A percentile compares a stretch with the other conserved stretches of the same genome.
Evolutionary conservation across 768 basidiomycete genomes (phyloP).

Genomic region (Hemileccinum impolitum): DNA sequence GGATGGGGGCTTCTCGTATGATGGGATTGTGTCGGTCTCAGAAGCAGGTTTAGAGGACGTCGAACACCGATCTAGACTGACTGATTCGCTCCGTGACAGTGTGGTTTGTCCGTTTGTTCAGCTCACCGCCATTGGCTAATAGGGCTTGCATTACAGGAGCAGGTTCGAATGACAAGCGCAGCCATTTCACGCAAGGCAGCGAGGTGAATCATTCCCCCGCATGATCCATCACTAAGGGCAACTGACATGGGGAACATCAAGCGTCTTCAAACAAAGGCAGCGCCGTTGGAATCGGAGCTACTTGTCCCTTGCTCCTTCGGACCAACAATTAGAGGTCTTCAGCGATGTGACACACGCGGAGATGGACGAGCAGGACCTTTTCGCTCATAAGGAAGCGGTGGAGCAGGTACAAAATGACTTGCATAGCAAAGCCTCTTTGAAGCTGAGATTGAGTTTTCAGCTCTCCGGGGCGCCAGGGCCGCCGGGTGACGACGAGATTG

Average conservation of each 20-base stretch:
- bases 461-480: neutral
- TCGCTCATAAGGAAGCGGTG: neutral
- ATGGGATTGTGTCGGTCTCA: conserved; percentile 1
- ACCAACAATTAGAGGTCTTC: neutral
- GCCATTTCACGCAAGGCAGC: neutral
- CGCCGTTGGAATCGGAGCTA: neutral
- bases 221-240: no score
- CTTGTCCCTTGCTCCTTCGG: neutral
- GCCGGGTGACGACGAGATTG: neutral
- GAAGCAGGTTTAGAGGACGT: conserved; percentile 2
- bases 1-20: conserved; percentile 1
- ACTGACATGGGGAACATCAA: neutral
- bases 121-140: no score
- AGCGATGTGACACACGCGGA: neutral
- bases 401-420: neutral
- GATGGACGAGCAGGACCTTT: neutral
- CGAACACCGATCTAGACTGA: neutral
- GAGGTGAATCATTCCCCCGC: neutral
- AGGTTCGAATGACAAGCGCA: neutral
- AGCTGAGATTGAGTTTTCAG: neutral
- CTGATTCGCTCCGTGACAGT: neutral
- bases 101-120: neutral
- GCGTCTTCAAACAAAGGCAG: neutral
- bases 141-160: neutral
- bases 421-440: neutral